Evolutionary conservation across 192 early-diverging fungal species (phyloP).

Genomic region (Backusella tuberculispora): DNA sequence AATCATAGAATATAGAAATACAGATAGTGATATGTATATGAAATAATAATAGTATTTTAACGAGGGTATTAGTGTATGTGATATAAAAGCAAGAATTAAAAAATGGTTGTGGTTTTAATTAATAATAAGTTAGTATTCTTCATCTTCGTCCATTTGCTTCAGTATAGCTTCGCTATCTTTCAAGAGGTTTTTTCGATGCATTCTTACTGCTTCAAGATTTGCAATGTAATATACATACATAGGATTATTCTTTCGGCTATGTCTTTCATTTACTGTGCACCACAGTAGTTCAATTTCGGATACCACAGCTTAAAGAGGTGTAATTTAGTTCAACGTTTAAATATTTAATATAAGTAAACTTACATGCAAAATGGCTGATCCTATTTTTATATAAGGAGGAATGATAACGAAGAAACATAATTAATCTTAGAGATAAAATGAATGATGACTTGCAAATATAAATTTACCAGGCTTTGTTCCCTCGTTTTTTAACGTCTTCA

Average conservation of each 20-base stretch:
- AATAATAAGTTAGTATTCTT: background rate
- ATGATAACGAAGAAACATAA: background rate
- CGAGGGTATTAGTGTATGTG: background rate
- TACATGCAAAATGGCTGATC: conserved; percentile 27
- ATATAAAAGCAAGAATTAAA: background rate
- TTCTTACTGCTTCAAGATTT: background rate
- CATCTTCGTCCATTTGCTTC: conserved; percentile 6
- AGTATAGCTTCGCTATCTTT: conserved; percentile 4
- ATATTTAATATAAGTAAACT: background rate
- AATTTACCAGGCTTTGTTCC: conserved; percentile 21
- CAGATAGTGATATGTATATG: background rate
- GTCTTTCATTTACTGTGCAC: conserved; percentile 1
- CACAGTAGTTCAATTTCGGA: conserved; percentile 25
- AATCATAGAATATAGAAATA: background rate
- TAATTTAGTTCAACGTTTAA: background rate
- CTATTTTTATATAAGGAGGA: background rate
- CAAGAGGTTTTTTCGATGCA: background rate
- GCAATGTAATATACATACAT: conserved; percentile 28
- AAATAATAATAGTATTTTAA: background rate
- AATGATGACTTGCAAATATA: background rate
- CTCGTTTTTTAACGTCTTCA: conserved; percentile 3
- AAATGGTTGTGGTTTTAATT: background rate
- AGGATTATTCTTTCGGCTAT: conserved; percentile 20
- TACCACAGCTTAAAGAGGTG: background rate
- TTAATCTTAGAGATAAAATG: background rate